These are phyloP conservation scores for Yamadazyma kanchanaburiensis DNA, from an alignment of 1,139 yeast genomes.

Conservation along the genomic window DNA sequence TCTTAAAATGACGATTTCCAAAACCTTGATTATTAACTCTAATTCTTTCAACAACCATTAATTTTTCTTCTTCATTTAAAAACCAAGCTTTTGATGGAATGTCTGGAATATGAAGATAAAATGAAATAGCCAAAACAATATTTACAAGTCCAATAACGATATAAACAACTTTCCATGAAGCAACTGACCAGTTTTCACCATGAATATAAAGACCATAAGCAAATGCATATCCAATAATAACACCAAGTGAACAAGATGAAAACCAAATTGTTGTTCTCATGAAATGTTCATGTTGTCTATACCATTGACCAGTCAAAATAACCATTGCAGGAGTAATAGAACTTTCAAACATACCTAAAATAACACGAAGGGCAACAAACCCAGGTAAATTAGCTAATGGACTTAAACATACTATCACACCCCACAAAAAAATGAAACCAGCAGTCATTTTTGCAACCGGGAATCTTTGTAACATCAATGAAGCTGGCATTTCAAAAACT, in stretches of 20 bases:
- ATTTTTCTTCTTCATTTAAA: constrained; percentile 16
- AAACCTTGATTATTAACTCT: constrained; percentile 28
- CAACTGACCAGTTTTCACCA: constrained; percentile 16
- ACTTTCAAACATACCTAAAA: constrained; percentile 36
- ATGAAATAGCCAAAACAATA: constrained; percentile 9
- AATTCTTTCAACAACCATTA: constrained; percentile 10
- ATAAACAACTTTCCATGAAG: constrained; percentile 25
- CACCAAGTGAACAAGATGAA: constrained; percentile 15
- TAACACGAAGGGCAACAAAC: constrained; percentile 43
- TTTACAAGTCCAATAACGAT: constrained; percentile 46
- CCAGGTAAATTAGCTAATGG: constrained; percentile 41
- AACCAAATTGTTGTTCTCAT: constrained; percentile 25
- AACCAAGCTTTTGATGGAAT: constrained; percentile 17
- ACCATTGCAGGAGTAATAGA: constrained; percentile 30
- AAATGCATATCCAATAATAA: constrained; percentile 23
- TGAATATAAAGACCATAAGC: constrained; percentile 32
- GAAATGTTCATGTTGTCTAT: constrained; percentile 27
- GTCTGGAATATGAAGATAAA: constrained; percentile 18
- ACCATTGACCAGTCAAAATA: constrained; percentile 16
- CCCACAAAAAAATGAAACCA: constrained; percentile 45
- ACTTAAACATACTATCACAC: constrained; percentile 45
- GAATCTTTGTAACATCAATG: constrained; percentile 45
- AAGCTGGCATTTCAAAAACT: constrained; percentile 51
- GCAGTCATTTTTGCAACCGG: constrained; percentile 53
- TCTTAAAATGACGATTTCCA: constrained; percentile 42